These are phyloP conservation scores for Globisporangium radiosum DNA, from an alignment of 352 stramenopile species.

Conservation along the genomic window DNA sequence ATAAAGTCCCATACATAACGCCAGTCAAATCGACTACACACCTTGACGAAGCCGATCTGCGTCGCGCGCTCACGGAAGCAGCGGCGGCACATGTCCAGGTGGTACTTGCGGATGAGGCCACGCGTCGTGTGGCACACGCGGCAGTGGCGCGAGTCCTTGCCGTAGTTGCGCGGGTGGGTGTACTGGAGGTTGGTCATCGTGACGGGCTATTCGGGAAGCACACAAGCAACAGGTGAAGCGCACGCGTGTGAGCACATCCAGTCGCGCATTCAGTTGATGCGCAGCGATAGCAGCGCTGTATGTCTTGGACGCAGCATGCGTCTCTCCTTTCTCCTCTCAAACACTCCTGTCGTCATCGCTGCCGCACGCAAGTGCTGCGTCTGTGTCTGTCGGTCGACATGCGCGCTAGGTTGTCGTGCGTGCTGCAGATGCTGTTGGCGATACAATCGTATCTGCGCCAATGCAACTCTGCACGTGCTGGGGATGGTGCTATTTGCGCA, in stretches of 20 bases:
- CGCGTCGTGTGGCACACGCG: constrained; percentile 87
- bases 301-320: too few species aligned
- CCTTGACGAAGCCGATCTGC: constrained; percentile 95
- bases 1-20: background rate
- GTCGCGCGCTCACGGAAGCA: constrained; percentile 94
- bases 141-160: constrained; percentile 89
- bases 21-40: constrained; percentile 18
- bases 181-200: constrained; percentile 89
- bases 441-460: too few species aligned
- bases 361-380: too few species aligned
- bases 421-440: too few species aligned
- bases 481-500: too few species aligned
- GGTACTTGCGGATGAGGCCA: constrained; percentile 95
- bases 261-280: too few species aligned
- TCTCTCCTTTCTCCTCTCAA: too few species aligned
- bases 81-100: constrained; percentile 94
- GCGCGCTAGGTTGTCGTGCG: too few species aligned
- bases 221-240: background rate
- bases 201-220: constrained; percentile 27
- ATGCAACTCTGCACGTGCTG: too few species aligned
- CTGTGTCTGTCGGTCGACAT: too few species aligned
- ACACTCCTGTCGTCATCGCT: too few species aligned
- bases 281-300: too few species aligned
- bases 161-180: constrained; percentile 83
- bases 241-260: background rate